phyloP scores from a whole-genome alignment of 164 flowering plant species.

The Pachysandra terminalis region DNA sequence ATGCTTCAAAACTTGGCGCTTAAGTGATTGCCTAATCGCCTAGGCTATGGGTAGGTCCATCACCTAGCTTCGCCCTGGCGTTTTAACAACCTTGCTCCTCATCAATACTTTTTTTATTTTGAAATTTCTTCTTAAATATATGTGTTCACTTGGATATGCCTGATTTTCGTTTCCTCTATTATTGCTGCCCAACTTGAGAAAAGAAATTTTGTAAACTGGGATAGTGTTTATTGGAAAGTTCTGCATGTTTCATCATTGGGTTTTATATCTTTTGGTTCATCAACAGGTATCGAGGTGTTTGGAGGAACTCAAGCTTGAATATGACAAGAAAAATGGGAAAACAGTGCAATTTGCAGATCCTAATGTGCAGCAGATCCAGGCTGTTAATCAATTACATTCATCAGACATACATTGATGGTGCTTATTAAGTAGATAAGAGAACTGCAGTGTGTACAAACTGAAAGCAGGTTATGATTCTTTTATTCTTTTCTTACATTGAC shows the following conservation, averaged over 20 bases:
- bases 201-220: no score
- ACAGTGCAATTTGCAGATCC: slow-evolving; percentile 12
- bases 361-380: slow-evolving; percentile 22
- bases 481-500: not conserved
- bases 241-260: not conserved
- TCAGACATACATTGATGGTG: slow-evolving; percentile 6
- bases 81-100: no score
- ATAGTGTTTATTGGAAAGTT: not conserved
- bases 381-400: not conserved
- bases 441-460: not conserved
- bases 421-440: not conserved
- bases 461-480: not conserved
- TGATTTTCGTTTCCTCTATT: no score
- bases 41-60: no score
- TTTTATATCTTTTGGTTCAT: not conserved
- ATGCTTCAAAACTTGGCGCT: no score
- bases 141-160: no score
- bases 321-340: slow-evolving; percentile 43
- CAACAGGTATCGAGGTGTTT: slow-evolving; percentile 48
- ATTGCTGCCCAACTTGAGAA: no score
- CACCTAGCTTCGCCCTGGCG: no score
- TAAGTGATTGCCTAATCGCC: no score
- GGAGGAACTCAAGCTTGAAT: slow-evolving; percentile 43
- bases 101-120: no score
- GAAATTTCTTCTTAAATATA: no score